Evolutionary conservation across 2,329 filamentous ascomycete genomes (phyloP).

Genomic region (Phaeosphaeria sp.): DNA sequence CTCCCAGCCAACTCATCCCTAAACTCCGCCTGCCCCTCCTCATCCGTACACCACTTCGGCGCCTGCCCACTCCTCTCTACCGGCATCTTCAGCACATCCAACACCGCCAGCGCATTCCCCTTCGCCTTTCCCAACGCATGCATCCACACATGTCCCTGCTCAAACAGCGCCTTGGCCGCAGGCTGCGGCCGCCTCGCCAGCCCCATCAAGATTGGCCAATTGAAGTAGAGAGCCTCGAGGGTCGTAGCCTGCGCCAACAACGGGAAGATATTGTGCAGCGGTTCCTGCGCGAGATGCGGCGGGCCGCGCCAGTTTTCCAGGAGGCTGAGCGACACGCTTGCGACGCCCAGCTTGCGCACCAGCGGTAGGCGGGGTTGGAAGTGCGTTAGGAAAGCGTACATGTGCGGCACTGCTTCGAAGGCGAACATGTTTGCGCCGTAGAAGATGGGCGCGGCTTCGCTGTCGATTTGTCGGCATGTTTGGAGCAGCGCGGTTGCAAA

Average conservation of each 20-base stretch:
- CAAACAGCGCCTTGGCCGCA: background rate
- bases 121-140: background rate
- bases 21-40: background rate
- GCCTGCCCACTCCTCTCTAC: background rate
- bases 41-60: background rate
- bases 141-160: background rate
- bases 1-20: background rate
- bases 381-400: conserved; percentile 1
- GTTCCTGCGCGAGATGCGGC: background rate
- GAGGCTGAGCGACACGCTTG: too few species aligned
- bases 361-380: conserved; percentile 2
- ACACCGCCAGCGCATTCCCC: background rate
- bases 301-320: background rate
- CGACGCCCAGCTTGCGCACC: background rate
- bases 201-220: background rate
- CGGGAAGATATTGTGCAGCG: background rate
- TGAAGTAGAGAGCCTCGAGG: conserved; percentile 3
- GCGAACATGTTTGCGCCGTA: conserved; percentile 8
- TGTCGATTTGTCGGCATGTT: conserved; percentile 4
- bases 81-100: conserved; percentile 2
- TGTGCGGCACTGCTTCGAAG: conserved; percentile 1
- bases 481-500: background rate
- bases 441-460: conserved; percentile 5
- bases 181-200: background rate
- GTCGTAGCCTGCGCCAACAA: background rate